Evolutionary conservation across 1,139 yeast genomes (phyloP).

Genomic region (Spathaspora jeffriesii): DNA sequence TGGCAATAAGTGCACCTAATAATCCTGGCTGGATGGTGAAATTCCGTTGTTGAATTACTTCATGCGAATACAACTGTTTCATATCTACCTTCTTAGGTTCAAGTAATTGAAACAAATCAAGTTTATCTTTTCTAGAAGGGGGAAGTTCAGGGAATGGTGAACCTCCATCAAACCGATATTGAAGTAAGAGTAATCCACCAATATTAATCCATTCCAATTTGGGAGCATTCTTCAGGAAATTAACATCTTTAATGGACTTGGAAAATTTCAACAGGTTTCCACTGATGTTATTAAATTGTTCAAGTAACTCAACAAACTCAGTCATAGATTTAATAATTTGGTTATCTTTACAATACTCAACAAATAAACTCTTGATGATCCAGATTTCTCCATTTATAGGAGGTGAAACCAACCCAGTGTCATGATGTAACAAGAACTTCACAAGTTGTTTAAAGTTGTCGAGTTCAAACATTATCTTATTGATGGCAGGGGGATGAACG

Average conservation of each 20-base stretch:
- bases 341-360: conserved; percentile 4
- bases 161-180: conserved; percentile 15
- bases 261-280: conserved; percentile 19
- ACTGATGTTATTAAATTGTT: conserved; percentile 24
- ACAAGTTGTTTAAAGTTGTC: conserved; percentile 16
- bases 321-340: conserved; percentile 3
- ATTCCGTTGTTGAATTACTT: conserved; percentile 9
- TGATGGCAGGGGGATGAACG: background rate
- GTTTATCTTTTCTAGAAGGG: conserved; percentile 2
- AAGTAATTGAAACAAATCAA: conserved; percentile 15
- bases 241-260: background rate
- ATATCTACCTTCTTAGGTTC: conserved; percentile 17
- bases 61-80: conserved; percentile 13
- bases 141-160: conserved; percentile 3
- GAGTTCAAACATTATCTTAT: conserved; percentile 6
- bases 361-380: conserved; percentile 17
- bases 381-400: conserved; percentile 22
- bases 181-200: conserved; percentile 17
- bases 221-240: conserved; percentile 8
- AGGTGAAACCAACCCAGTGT: conserved; percentile 12
- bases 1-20: conserved; percentile 17
- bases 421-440: conserved; percentile 15
- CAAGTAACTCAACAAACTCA: conserved; percentile 17
- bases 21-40: conserved; percentile 10
- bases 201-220: conserved; percentile 19